These are phyloP conservation scores for Curvularia sp. DNA, from an alignment of 2,329 filamentous ascomycete genomes.

Conservation along the genomic window DNA sequence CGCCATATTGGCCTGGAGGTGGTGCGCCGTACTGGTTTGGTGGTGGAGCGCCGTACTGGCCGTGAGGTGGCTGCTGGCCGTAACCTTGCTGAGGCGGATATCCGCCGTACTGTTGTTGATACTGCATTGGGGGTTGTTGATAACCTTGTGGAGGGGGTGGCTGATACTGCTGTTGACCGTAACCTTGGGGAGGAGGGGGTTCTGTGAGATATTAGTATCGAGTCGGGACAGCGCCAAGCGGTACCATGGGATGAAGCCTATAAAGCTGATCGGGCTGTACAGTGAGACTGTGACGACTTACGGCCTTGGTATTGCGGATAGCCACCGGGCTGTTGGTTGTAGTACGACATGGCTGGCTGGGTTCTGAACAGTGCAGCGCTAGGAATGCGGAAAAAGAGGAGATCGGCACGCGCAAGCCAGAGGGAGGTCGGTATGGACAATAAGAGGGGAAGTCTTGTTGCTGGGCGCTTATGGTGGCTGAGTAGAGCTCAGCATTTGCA, in stretches of 20 bases:
- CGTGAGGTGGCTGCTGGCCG: slow-evolving; percentile 32
- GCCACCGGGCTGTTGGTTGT: slow-evolving; percentile 39
- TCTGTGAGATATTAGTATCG: slow-evolving; percentile 37
- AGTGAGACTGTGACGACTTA: slow-evolving; percentile 31
- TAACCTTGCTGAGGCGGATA: slow-evolving; percentile 46
- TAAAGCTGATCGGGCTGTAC: slow-evolving; percentile 17
- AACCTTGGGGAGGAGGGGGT: slow-evolving; percentile 34
- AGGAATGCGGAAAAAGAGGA: background rate
- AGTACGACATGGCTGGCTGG: slow-evolving; percentile 32
- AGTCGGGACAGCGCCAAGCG: slow-evolving; percentile 27
- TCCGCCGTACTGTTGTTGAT: slow-evolving; percentile 35
- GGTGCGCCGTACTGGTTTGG: slow-evolving; percentile 37
- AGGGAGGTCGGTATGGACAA: slow-evolving; percentile 2
- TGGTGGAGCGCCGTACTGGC: slow-evolving; percentile 49
- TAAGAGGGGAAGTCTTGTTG: background rate
- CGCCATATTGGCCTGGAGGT: slow-evolving; percentile 29
- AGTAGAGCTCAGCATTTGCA: slow-evolving; percentile 10
- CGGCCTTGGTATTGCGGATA: slow-evolving; percentile 41
- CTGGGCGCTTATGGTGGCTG: slow-evolving; percentile 7
- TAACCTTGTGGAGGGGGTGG: slow-evolving; percentile 30
- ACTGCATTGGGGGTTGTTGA: slow-evolving; percentile 46
- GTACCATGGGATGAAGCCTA: slow-evolving; percentile 11
- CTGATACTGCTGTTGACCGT: slow-evolving; percentile 28
- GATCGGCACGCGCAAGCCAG: slow-evolving; percentile 1
- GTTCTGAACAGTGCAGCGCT: background rate